Base-by-base conservation (phyloP, 2,329 filamentous ascomycete genomes). In the Cladorrhinum sp. region DNA sequence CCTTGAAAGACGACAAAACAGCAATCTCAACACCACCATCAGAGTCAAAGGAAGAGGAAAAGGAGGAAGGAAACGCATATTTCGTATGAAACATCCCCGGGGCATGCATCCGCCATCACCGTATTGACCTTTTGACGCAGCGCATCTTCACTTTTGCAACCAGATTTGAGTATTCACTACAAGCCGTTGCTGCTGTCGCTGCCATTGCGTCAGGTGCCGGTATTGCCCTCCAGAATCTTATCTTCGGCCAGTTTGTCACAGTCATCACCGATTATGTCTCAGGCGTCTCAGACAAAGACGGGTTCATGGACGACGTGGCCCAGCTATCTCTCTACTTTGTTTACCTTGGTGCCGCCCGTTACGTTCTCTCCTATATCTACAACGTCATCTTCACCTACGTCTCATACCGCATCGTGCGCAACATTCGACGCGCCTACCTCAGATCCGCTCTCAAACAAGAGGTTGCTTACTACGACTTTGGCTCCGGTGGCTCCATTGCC, bases 271-370 rank as follows among this genome's bases (percentile, higher is more conserved):
- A 76, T 26, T 81, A 76, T 39, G 73, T 69, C 1, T 68, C 68
- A 1, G 76, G 74, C 1, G 30, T 53, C 1, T 68, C 73, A 10
- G 61, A 69, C 2, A 70, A 72, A 2, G 71, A 70, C 1, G 67
- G 72, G 21, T 79, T 77, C 58, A 73, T 74, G 2, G 68, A 69
- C n/a, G 70, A 75, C 33, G 60, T 61, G 7, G 59, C 63, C 33
- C 3, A 50, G 1, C 49, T 68, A n/a, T 62, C 65, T 0, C 71
- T 84, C 1, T 83, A 78, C 66, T 84, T 85, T 64, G 71, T 85
- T 12, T 85, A 84, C 63, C 74, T 85, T 7, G 84, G 83, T 66
- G 68, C 83, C 48, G 82, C 70, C 2, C 80, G 80, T 28, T 80
- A 84, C 55, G 66, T 73, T 16, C 66, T 80, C 3, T 75, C 76